These are phyloP conservation scores for Neurospora sublineolata DNA, from an alignment of 495 filamentous ascomycete species.

Conservation along the genomic window DNA sequence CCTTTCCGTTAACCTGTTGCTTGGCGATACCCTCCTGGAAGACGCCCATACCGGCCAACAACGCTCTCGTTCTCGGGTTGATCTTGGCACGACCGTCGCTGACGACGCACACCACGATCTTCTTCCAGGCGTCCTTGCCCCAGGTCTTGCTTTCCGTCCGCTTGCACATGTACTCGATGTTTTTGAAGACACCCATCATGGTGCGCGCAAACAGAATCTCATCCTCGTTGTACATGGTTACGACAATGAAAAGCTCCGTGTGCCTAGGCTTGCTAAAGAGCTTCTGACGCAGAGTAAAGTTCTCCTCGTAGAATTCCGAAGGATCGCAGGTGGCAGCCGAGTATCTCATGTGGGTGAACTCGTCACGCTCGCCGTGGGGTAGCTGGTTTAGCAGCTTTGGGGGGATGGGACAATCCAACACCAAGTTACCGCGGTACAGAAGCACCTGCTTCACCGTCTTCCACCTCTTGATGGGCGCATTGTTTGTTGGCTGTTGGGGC, in stretches of 20 bases:
- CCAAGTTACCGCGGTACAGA: constrained; percentile 91
- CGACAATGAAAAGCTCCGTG: constrained; percentile 93
- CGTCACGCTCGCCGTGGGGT: constrained; percentile 82
- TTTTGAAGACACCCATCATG: constrained; percentile 96
- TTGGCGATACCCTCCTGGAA: constrained; percentile 99
- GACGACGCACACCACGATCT: constrained; percentile 97
- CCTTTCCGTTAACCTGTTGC: constrained; percentile 92
- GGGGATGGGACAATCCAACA: constrained; percentile 93
- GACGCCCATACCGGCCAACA: constrained; percentile 85
- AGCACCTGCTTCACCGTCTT: constrained; percentile 98
- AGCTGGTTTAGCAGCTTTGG: constrained; percentile 77
- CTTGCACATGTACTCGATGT: constrained; percentile 93
- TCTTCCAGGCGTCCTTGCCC: constrained; percentile 99
- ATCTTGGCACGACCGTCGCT: constrained; percentile 98
- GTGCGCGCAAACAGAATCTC: constrained; percentile 93
- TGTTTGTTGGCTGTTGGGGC: constrained; percentile 34
- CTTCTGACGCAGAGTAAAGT: constrained; percentile 88
- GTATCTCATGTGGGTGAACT: constrained; percentile 99
- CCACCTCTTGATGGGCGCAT: constrained; percentile 67
- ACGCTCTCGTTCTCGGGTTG: constrained; percentile 79
- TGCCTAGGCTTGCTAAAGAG: constrained; percentile 87
- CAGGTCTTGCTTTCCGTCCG: constrained; percentile 87
- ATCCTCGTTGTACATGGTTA: constrained; percentile 99
- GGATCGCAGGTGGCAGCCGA: constrained; percentile 97
- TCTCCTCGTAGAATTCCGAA: constrained; percentile 68